Evolutionary conservation across 352 stramenopile genomes (phyloP).

Genomic region (Globisporangium radiosum): DNA sequence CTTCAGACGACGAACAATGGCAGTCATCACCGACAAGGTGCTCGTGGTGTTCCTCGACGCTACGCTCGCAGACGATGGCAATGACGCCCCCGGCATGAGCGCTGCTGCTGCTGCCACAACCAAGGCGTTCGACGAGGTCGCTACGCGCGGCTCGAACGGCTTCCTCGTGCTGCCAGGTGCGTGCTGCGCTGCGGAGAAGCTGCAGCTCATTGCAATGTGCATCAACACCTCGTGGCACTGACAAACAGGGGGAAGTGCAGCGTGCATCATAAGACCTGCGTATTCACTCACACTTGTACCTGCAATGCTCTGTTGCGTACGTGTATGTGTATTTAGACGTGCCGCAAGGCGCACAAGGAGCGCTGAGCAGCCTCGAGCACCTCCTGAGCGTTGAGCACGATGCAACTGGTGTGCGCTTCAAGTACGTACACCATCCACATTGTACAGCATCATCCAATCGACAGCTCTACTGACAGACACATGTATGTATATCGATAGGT

Average conservation of each 20-base stretch:
- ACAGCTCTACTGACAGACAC: too few relatives aligned
- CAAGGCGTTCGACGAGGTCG: slow-evolving; percentile 33
- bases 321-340: neutral
- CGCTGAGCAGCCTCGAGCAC: slow-evolving; percentile 17
- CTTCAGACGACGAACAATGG: slow-evolving; percentile 15
- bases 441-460: neutral
- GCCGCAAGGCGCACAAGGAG: slow-evolving; percentile 3
- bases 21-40: slow-evolving; percentile 41
- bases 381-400: slow-evolving; percentile 31
- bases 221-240: too few relatives aligned
- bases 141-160: slow-evolving; percentile 40
- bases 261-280: too few relatives aligned
- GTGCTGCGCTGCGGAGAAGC: neutral
- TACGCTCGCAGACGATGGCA: neutral
- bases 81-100: neutral
- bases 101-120: neutral
- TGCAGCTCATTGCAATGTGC: too few relatives aligned
- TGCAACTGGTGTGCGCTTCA: slow-evolving; percentile 10
- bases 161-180: slow-evolving; percentile 43
- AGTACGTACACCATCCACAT: slow-evolving; percentile 19
- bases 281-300: too few relatives aligned
- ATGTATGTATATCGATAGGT: slow-evolving; percentile 19
- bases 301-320: neutral
- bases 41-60: slow-evolving; percentile 44
- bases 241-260: too few relatives aligned